Conservation (phyloP, 1,284 basidiomycete genomes). For the Sanghuangporus baumii region DNA sequence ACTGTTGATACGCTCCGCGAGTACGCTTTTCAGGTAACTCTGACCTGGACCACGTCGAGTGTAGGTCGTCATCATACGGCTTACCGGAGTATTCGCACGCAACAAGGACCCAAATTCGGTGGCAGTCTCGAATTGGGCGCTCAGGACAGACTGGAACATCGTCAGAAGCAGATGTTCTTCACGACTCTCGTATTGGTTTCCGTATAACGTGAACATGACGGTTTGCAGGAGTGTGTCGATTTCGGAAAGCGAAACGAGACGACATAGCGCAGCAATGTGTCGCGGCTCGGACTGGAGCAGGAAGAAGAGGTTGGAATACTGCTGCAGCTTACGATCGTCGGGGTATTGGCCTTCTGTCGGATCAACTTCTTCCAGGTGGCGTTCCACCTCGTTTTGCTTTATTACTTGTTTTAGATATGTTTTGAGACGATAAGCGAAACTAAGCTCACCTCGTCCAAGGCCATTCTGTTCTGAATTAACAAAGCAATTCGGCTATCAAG, state of each 20-base stretch:
- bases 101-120: constrained; percentile 97
- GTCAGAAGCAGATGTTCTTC: constrained; percentile 98
- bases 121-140: constrained; percentile 97
- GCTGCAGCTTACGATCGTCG: constrained; percentile 89
- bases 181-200: constrained; percentile 98
- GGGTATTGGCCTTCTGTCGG: constrained; percentile 85
- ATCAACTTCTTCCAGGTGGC: constrained; percentile 93
- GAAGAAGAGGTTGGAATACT: constrained; percentile 99
- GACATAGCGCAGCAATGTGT: constrained; percentile 93
- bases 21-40: constrained; percentile 93
- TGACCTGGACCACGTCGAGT: constrained; percentile 97
- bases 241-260: constrained; percentile 93
- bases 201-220: constrained; percentile 99
- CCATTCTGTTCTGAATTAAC: constrained; percentile 97
- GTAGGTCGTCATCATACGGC: constrained; percentile 99
- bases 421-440: not conserved
- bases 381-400: constrained; percentile 89
- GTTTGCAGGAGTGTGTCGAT: constrained; percentile 99
- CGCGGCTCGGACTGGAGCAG: constrained; percentile 96
- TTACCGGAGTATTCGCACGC: constrained; percentile 97
- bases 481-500: constrained; percentile 96
- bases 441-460: constrained; percentile 79
- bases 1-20: constrained; percentile 96
- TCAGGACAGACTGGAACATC: constrained; percentile 98
- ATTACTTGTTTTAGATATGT: constrained; percentile 8